phyloP scores from a whole-genome alignment of 2,329 filamentous ascomycete species.

The Arthrocladium fulminans region DNA sequence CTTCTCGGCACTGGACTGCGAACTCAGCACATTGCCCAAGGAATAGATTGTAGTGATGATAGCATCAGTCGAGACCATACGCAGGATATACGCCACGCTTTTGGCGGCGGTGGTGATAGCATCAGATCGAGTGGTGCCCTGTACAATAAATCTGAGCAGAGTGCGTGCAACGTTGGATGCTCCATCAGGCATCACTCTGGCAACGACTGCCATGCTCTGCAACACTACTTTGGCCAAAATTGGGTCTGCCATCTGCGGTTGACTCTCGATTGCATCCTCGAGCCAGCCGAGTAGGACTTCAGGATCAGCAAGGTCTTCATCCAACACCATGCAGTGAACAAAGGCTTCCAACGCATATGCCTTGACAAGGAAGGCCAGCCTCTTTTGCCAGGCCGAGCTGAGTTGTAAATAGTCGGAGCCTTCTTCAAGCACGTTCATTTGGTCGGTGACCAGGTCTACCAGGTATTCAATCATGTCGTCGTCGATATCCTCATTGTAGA shows the following conservation, averaged over 20 bases:
- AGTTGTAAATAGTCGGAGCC: slow-evolving; percentile 83
- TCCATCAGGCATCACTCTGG: slow-evolving; percentile 62
- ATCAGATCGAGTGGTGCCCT: slow-evolving; percentile 60
- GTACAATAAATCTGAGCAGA: slow-evolving; percentile 79
- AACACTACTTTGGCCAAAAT: slow-evolving; percentile 69
- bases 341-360: slow-evolving; percentile 72
- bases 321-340: slow-evolving; percentile 73
- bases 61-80: slow-evolving; percentile 77
- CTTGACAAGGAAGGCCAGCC: slow-evolving; percentile 76
- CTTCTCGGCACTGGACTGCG: slow-evolving; percentile 49
- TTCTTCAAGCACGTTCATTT: slow-evolving; percentile 79
- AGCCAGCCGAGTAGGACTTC: slow-evolving; percentile 78
- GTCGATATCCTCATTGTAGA: slow-evolving; percentile 25
- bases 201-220: slow-evolving; percentile 72
- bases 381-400: slow-evolving; percentile 77
- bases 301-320: slow-evolving; percentile 69
- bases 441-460: slow-evolving; percentile 65
- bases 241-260: slow-evolving; percentile 71
- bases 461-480: slow-evolving; percentile 47
- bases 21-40: slow-evolving; percentile 87
- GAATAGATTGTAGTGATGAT: slow-evolving; percentile 94
- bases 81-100: slow-evolving; percentile 72
- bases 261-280: slow-evolving; percentile 69
- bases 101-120: slow-evolving; percentile 72
- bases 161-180: slow-evolving; percentile 69